Percentiles rank a stretch among this genome's conserved stretches.
These are phyloP conservation scores for Clohesyomyces aquaticus DNA, from an alignment of 495 filamentous ascomycete genomes.

Conservation along the genomic window DNA sequence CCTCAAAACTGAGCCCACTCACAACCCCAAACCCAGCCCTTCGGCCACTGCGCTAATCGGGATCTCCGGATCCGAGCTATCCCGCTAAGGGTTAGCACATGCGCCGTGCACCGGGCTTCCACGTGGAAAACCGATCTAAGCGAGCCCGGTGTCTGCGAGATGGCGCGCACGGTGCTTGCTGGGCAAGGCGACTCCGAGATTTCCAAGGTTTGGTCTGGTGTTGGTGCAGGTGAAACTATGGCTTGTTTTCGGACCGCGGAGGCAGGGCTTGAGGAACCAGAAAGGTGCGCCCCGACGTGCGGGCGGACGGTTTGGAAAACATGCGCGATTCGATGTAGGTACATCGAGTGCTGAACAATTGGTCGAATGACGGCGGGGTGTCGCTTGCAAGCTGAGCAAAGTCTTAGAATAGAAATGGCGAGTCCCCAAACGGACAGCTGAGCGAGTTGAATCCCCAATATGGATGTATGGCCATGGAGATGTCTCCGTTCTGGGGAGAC, in stretches of 20 bases:
- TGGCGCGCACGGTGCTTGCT: not conserved
- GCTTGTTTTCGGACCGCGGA: not conserved
- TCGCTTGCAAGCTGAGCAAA: no score
- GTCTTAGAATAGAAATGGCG: no score
- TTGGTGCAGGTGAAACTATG: not conserved
- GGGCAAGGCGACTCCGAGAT: conserved; percentile 2
- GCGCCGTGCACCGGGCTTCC: conserved; percentile 10
- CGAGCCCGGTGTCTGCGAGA: conserved; percentile 6
- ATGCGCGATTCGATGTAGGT: no score
- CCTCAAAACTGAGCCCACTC: not conserved
- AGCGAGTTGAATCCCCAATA: not conserved
- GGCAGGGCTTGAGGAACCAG: no score
- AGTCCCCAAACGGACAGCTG: no score
- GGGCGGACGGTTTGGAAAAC: no score
- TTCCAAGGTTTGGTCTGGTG: not conserved
- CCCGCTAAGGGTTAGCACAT: not conserved
- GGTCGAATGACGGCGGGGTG: no score
- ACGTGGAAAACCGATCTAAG: conserved; percentile 16
- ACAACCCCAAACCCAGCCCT: not conserved
- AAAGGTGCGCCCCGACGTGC: no score
- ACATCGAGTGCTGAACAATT: no score
- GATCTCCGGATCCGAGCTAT: conserved; percentile 16
- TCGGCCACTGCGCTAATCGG: conserved; percentile 13
- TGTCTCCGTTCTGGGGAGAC: not conserved
- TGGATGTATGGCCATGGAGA: not conserved